These are phyloP conservation scores for Saccharomyces hybrid DNA, from an alignment of 1,139 yeast genomes.

Conservation along the genomic window DNA sequence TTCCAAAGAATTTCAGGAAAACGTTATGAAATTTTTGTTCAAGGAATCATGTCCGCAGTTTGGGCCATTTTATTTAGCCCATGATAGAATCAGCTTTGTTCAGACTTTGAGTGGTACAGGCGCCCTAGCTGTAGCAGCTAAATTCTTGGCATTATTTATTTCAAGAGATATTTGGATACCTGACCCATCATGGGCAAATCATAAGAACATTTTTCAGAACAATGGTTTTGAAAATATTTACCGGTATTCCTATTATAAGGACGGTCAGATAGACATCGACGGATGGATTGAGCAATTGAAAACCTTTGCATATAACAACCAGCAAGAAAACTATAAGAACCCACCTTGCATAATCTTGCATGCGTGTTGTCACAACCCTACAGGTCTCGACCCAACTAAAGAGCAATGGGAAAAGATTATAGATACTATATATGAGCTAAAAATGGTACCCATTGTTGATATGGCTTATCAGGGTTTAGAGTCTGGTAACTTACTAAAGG, in stretches of 20 bases:
- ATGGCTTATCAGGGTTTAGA: constrained; percentile 94
- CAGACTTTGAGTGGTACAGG: constrained; percentile 95
- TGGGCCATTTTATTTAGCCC: constrained; percentile 23
- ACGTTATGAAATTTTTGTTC: constrained; percentile 65
- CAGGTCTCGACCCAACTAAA: constrained; percentile 80
- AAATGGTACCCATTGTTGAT: constrained; percentile 71
- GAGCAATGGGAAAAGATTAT: constrained; percentile 75
- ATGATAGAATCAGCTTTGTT: constrained; percentile 52
- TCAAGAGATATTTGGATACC: constrained; percentile 60
- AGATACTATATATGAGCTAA: constrained; percentile 46
- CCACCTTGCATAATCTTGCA: constrained; percentile 59
- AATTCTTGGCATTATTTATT: constrained; percentile 44
- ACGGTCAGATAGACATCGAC: constrained; percentile 44
- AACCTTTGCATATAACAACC: constrained; percentile 37
- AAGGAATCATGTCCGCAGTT: constrained; percentile 41
- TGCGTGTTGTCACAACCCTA: constrained; percentile 96
- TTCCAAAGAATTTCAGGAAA: constrained; percentile 51
- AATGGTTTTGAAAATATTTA: constrained; percentile 28
- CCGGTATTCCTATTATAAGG: constrained; percentile 46
- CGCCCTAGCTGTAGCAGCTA: constrained; percentile 80
- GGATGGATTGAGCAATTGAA: constrained; percentile 38
- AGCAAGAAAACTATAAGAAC: constrained; percentile 47
- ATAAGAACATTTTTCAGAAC: constrained; percentile 48
- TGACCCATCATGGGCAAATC: constrained; percentile 95
- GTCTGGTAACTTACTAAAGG: constrained; percentile 53